These are phyloP conservation scores for Colletotrichum caudatum DNA, from an alignment of 2,329 filamentous ascomycete genomes.

Conservation along the genomic window DNA sequence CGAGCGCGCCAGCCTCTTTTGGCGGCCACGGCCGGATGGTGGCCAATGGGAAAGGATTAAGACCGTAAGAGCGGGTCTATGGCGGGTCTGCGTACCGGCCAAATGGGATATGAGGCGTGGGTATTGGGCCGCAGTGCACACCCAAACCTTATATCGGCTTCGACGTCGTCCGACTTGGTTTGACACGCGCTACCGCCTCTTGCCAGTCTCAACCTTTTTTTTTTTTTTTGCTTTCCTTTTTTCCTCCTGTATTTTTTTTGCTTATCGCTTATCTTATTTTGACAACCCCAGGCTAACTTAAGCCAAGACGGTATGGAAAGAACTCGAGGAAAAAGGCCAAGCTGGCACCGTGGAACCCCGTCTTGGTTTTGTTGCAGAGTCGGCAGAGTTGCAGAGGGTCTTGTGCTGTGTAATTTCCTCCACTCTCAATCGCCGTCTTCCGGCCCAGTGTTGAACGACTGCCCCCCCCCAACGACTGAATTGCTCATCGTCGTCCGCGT, in stretches of 20 bases:
- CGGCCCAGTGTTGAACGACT: neutral
- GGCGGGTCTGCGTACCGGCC: neutral
- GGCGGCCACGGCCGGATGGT: neutral
- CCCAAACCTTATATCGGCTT: constrained; percentile 53
- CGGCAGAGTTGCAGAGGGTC: constrained; percentile 7
- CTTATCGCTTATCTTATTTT: no score
- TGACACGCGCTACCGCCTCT: constrained; percentile 34
- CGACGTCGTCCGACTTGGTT: constrained; percentile 45
- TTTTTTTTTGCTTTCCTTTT: neutral
- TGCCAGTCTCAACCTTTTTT: constrained; percentile 24
- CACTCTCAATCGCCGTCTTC: neutral
- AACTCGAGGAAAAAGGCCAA: neutral
- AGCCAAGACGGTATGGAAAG: neutral
- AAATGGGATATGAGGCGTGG: constrained; percentile 38
- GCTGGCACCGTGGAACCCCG: neutral
- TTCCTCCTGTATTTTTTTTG: neutral
- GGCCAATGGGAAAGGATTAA: neutral
- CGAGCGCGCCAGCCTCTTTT: constrained; percentile 39
- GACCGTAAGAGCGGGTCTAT: constrained; percentile 9
- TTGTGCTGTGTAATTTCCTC: neutral
- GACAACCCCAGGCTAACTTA: no score
- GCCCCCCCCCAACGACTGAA: neutral
- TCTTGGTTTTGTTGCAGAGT: constrained; percentile 22
- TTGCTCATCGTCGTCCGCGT: neutral
- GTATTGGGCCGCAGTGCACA: constrained; percentile 27